A percentile compares a stretch with the other conserved stretches of the same genome.
phyloP scores from a whole-genome alignment of 2,329 filamentous ascomycete species.

The Venturia carpophila region DNA sequence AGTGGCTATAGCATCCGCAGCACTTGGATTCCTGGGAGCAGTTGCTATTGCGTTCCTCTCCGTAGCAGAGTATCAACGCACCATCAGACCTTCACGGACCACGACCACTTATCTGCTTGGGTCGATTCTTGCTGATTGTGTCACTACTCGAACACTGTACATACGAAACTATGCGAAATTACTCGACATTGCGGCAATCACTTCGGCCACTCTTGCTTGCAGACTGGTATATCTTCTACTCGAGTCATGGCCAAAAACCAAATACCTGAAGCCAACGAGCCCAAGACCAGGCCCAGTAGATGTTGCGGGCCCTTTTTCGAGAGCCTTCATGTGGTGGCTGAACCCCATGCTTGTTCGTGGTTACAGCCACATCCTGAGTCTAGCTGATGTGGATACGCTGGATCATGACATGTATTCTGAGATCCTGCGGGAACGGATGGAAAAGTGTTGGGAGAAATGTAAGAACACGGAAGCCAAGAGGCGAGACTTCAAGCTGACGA shows the following conservation, averaged over 20 bases:
- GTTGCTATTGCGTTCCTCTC: background rate
- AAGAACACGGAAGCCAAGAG: background rate
- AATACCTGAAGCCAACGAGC: slow-evolving; percentile 20
- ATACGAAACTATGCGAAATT: slow-evolving; percentile 18
- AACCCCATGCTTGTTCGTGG: slow-evolving; percentile 28
- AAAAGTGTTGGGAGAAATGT: slow-evolving; percentile 14
- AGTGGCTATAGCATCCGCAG: slow-evolving; percentile 13
- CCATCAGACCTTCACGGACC: slow-evolving; percentile 4
- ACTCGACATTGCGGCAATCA: slow-evolving; percentile 20
- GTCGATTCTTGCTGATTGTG: slow-evolving; percentile 19
- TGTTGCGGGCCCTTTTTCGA: slow-evolving; percentile 24
- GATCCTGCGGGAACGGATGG: slow-evolving; percentile 3
- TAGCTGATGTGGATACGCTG: slow-evolving; percentile 23
- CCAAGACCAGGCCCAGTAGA: slow-evolving; percentile 21
- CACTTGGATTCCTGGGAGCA: background rate
- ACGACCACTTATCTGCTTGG: slow-evolving; percentile 2
- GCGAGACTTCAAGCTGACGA: background rate
- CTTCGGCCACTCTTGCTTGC: slow-evolving; percentile 21
- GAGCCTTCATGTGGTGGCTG: slow-evolving; percentile 32
- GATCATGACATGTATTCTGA: slow-evolving; percentile 18
- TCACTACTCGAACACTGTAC: slow-evolving; percentile 23
- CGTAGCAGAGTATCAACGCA: slow-evolving; percentile 6
- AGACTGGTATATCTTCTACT: slow-evolving; percentile 22
- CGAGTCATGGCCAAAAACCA: slow-evolving; percentile 22
- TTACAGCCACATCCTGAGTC: slow-evolving; percentile 23